phyloP scores from a whole-genome alignment of 2,329 filamentous ascomycete genomes.

The Colletotrichum tanaceti region DNA sequence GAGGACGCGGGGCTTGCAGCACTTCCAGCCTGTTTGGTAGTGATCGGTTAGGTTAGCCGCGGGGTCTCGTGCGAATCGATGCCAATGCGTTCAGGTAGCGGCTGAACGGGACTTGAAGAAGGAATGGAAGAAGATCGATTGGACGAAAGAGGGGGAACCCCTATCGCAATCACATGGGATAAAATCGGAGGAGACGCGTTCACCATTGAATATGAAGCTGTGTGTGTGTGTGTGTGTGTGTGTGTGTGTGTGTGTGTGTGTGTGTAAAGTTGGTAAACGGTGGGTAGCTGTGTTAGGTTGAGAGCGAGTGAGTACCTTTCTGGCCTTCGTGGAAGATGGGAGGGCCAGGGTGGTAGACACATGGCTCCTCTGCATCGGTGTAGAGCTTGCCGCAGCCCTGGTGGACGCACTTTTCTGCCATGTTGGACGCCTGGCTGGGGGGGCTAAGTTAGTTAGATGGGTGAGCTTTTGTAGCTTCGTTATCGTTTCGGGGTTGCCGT shows the following conservation, averaged over 20 bases:
- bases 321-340: slow-evolving; percentile 98
- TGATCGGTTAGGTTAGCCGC: slow-evolving; percentile 36
- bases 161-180: slow-evolving; percentile 6
- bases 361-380: slow-evolving; percentile 83
- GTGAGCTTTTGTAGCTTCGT: slow-evolving; percentile 22
- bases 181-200: slow-evolving; percentile 38
- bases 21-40: slow-evolving; percentile 86
- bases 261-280: slow-evolving; percentile 23
- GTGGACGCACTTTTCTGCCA: slow-evolving; percentile 92
- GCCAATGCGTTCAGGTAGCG: slow-evolving; percentile 3
- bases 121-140: slow-evolving; percentile 17
- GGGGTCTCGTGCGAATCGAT: slow-evolving; percentile 20
- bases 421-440: slow-evolving; percentile 48
- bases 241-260: not conserved
- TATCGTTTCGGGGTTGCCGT: slow-evolving; percentile 25
- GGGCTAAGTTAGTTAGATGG: slow-evolving; percentile 14
- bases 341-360: slow-evolving; percentile 91
- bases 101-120: slow-evolving; percentile 5
- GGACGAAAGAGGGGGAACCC: slow-evolving; percentile 13
- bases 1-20: slow-evolving; percentile 95
- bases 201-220: slow-evolving; percentile 19
- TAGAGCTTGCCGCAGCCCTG: slow-evolving; percentile 94
- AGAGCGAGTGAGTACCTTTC: slow-evolving; percentile 76
- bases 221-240: not conserved
- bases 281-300: not conserved